Conservation (phyloP, 257 asterid genomes). For the Haberlea rhodopensis region DNA sequence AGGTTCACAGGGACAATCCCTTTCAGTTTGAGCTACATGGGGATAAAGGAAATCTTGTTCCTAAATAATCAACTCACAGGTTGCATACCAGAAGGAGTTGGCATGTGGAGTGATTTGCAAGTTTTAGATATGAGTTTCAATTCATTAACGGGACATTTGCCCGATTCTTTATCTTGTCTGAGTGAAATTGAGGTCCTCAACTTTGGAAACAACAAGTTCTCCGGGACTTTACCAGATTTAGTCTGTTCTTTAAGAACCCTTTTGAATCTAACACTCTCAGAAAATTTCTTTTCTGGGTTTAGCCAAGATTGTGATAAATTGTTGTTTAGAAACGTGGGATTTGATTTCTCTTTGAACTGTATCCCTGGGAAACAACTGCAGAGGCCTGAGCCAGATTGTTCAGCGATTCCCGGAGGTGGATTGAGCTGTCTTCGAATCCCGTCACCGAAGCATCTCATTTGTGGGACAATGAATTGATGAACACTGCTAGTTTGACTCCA, state of each 20-base stretch:
- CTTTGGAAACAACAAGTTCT: constrained; percentile 65
- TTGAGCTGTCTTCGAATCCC: constrained; percentile 77
- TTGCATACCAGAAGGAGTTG: constrained; percentile 83
- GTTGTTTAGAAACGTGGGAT: constrained; percentile 42
- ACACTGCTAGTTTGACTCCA: not conserved
- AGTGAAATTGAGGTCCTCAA: constrained; percentile 65
- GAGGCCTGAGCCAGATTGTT: constrained; percentile 73
- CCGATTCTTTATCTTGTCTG: constrained; percentile 69
- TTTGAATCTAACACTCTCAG: constrained; percentile 63
- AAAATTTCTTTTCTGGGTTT: constrained; percentile 78
- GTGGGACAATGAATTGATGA: constrained; percentile 41
- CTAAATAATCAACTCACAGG: constrained; percentile 76
- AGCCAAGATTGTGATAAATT: constrained; percentile 59
- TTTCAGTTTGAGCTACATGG: constrained; percentile 65
- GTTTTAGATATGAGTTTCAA: constrained; percentile 77
- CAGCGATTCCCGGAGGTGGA: constrained; percentile 58
- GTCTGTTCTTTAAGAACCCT: constrained; percentile 60
- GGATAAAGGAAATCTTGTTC: constrained; percentile 68
- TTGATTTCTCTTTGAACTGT: constrained; percentile 80
- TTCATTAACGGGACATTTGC: constrained; percentile 68
- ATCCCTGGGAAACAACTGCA: constrained; percentile 73
- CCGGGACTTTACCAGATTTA: constrained; percentile 70
- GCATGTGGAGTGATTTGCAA: constrained; percentile 75
- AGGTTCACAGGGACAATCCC: constrained; percentile 61
- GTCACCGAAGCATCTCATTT: constrained; percentile 48